Conservation (phyloP, 2,329 filamentous ascomycete species). For the Fusarium brachygibbosum region DNA sequence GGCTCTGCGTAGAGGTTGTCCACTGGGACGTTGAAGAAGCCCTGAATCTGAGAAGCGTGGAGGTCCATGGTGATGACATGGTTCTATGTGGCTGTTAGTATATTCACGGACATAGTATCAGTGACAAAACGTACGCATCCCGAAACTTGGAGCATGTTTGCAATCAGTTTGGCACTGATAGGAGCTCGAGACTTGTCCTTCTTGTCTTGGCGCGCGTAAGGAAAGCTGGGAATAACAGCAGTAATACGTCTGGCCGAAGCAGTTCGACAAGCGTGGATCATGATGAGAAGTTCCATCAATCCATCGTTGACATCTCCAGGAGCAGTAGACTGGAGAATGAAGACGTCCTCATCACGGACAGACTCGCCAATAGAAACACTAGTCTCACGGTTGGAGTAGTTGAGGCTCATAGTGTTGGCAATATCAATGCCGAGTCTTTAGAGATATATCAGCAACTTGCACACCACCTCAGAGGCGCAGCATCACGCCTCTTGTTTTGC, state of each 20-base stretch:
- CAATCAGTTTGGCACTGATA: constrained; percentile 94
- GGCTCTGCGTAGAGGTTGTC: constrained; percentile 93
- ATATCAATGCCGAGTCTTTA: constrained; percentile 80
- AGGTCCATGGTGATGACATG: constrained; percentile 93
- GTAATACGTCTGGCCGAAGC: constrained; percentile 87
- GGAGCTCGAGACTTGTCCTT: constrained; percentile 95
- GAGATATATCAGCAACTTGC: constrained; percentile 47
- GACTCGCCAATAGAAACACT: constrained; percentile 96
- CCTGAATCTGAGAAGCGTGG: constrained; percentile 93
- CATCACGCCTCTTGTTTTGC: constrained; percentile 1
- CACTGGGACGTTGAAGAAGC: constrained; percentile 88
- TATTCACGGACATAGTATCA: constrained; percentile 1
- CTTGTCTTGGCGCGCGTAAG: constrained; percentile 97
- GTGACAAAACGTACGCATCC: constrained; percentile 69
- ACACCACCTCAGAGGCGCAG: constrained; percentile 6
- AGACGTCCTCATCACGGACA: constrained; percentile 97
- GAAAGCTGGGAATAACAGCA: constrained; percentile 95
- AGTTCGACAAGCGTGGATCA: constrained; percentile 90
- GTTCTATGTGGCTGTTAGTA: constrained; percentile 49
- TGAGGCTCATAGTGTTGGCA: constrained; percentile 82
- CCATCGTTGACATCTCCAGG: constrained; percentile 98
- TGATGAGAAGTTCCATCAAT: constrained; percentile 97
- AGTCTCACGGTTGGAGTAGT: constrained; percentile 89
- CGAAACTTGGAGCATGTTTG: constrained; percentile 96
- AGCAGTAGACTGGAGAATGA: constrained; percentile 94